These are phyloP conservation scores for Botryosphaeria dothidea DNA, from an alignment of 2,329 filamentous ascomycete species.

Conservation along the genomic window DNA sequence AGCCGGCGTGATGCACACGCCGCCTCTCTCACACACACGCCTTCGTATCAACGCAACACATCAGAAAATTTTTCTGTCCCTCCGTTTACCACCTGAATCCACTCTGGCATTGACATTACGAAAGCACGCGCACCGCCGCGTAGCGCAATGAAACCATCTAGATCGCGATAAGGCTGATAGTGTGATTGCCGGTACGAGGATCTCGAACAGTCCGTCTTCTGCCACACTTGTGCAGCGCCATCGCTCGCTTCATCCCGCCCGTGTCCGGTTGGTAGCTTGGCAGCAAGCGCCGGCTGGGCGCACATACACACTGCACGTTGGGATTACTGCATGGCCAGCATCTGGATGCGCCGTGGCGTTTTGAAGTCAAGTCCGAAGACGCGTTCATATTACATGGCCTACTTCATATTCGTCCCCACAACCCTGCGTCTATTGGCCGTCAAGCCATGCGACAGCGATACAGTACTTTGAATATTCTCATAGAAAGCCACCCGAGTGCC, in stretches of 20 bases:
- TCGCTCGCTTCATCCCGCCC: not conserved
- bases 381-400: constrained; percentile 9
- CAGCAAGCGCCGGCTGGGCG: too few relatives aligned
- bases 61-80: not conserved
- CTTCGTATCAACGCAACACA: not conserved
- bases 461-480: not conserved
- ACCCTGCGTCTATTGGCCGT: not conserved
- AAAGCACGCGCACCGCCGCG: not conserved
- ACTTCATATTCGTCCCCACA: not conserved
- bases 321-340: not conserved
- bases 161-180: constrained; percentile 15
- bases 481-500: not conserved
- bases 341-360: not conserved
- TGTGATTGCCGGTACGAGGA: not conserved
- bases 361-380: not conserved
- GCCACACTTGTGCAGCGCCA: not conserved
- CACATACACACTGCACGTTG: not conserved
- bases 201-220: not conserved
- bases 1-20: not conserved
- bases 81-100: not conserved
- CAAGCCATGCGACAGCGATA: not conserved
- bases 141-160: not conserved
- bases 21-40: not conserved
- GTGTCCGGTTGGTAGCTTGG: not conserved
- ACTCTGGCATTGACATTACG: not conserved